These are phyloP conservation scores for Mollisia scopiformis DNA, from an alignment of 2,329 filamentous ascomycete species.

Conservation along the genomic window DNA sequence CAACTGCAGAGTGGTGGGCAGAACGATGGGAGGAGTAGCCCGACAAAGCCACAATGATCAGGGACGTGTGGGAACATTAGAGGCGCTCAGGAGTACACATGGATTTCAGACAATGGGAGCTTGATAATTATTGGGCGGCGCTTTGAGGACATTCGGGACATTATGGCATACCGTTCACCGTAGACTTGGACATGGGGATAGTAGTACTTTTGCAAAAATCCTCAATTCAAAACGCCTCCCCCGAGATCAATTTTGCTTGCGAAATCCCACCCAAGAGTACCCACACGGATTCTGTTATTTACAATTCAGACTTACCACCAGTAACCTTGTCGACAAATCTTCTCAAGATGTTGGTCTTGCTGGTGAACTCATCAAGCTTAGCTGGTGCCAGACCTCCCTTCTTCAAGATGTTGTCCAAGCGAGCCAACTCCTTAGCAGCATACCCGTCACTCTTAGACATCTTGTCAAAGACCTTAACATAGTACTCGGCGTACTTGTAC, in stretches of 20 bases:
- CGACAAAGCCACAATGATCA: constrained; percentile 26
- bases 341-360: constrained; percentile 84
- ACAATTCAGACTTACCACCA: constrained; percentile 61
- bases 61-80: background rate
- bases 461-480: constrained; percentile 89
- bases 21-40: constrained; percentile 30
- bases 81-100: background rate
- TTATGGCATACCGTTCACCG: background rate
- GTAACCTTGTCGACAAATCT: constrained; percentile 67
- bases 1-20: constrained; percentile 31
- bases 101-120: background rate
- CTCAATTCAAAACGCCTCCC: constrained; percentile 4
- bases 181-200: background rate
- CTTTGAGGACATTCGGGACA: background rate
- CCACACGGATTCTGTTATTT: constrained; percentile 26
- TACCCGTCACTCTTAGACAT: constrained; percentile 76
- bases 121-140: background rate
- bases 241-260: constrained; percentile 15
- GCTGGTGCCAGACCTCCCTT: constrained; percentile 84
- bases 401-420: constrained; percentile 77
- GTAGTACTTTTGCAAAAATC: background rate
- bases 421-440: constrained; percentile 81
- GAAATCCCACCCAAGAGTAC: constrained; percentile 8
- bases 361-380: constrained; percentile 87
- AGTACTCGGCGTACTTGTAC: constrained; percentile 89